A percentile compares a stretch with the other conserved stretches of the same genome.
phyloP scores from a whole-genome alignment of 108 stramenopile species.

The Discostella pseudostelligera region DNA sequence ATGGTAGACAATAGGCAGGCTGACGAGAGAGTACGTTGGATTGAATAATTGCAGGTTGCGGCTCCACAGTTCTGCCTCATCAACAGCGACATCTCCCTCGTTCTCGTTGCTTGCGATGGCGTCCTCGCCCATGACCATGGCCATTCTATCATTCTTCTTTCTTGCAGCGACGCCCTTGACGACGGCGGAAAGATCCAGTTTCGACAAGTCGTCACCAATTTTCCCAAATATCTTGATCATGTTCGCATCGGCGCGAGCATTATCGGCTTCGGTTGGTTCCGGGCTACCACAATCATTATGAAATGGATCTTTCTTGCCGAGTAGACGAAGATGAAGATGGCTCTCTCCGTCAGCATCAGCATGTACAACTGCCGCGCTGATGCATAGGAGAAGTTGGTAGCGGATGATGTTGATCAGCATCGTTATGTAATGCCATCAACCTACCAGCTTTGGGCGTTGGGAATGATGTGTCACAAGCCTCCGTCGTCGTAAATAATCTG shows the following conservation, averaged over 20 bases:
- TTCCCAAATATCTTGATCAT: conserved; percentile 15
- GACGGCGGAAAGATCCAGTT: conserved; percentile 2
- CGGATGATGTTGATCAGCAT: too few relatives aligned
- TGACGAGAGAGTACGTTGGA: conserved; percentile 4
- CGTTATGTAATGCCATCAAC: too few relatives aligned
- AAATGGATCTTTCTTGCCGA: background rate
- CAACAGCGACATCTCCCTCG: too few relatives aligned
- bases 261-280: conserved; percentile 7
- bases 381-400: too few relatives aligned
- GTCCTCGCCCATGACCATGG: background rate
- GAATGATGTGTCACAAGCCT: too few relatives aligned
- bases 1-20: conserved; percentile 17
- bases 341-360: too few relatives aligned
- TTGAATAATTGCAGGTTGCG: background rate
- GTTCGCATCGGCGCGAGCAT: conserved; percentile 8
- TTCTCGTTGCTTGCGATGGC: too few relatives aligned
- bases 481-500: too few relatives aligned
- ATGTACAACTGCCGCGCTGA: too few relatives aligned
- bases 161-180: background rate
- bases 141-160: background rate
- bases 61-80: too few relatives aligned
- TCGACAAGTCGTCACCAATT: background rate
- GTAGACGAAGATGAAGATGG: background rate
- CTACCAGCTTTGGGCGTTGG: too few relatives aligned
- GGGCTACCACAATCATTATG: conserved; percentile 3